These are phyloP conservation scores for Lathyrus tuberosus DNA, from an alignment of 306 rosid species.

Conservation along the genomic window DNA sequence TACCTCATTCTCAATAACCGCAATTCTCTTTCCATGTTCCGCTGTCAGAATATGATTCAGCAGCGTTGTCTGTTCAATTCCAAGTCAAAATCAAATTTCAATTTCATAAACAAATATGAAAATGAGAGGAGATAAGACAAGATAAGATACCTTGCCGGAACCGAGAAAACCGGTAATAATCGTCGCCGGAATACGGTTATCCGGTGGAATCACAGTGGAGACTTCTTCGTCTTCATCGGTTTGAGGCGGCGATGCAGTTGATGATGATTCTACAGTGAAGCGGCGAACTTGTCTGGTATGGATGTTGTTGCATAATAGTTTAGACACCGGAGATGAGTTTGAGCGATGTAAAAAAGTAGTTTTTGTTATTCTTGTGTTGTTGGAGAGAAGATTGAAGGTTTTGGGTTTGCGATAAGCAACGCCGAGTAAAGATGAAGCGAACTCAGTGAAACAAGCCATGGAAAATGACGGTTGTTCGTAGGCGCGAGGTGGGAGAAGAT, in stretches of 20 bases:
- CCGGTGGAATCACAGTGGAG: constrained; percentile 68
- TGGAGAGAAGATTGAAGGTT: constrained; percentile 38
- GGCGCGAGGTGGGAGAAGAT: background rate
- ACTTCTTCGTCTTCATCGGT: constrained; percentile 49
- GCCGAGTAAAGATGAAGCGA: constrained; percentile 55
- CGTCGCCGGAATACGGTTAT: constrained; percentile 83
- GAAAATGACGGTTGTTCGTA: background rate
- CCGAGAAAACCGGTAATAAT: constrained; percentile 95
- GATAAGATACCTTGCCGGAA: constrained; percentile 74
- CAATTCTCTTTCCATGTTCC: constrained; percentile 92
- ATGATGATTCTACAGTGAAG: constrained; percentile 60
- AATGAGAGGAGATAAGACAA: background rate
- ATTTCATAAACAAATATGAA: background rate
- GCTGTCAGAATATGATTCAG: constrained; percentile 90
- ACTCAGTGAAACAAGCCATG: constrained; percentile 60
- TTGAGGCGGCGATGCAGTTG: constrained; percentile 61
- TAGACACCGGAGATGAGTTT: constrained; percentile 35
- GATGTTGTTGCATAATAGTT: constrained; percentile 25
- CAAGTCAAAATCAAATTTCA: constrained; percentile 32
- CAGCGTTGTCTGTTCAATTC: constrained; percentile 73
- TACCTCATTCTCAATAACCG: constrained; percentile 80
- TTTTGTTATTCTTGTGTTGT: constrained; percentile 9
- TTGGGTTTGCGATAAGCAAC: constrained; percentile 48
- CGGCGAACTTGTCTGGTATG: constrained; percentile 44
- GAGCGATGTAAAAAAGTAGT: constrained; percentile 21